Evolutionary conservation across 768 basidiomycete species (phyloP), one percentile per base, ranked within the genome.

Genomic region (Leccinum uliginosum): DNA sequence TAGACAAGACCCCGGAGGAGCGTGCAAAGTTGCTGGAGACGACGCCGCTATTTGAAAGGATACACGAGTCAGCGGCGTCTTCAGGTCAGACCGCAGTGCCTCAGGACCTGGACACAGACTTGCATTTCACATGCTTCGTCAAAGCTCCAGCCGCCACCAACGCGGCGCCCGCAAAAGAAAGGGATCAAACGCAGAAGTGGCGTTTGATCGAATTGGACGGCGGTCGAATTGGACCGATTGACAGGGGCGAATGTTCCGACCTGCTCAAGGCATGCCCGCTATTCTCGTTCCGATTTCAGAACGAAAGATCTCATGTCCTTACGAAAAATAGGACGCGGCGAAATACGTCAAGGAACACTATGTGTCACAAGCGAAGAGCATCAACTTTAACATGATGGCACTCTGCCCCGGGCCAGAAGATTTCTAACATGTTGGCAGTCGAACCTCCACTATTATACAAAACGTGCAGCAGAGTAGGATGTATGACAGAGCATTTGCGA

Each of bases 121-220:
- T 92, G 8, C 95, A 97, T 72, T 98, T 95, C 61, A 90, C 89
- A 1, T 86, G 87, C 64, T 98, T 97, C 64, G 83, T 97, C 32
- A 78, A 80, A 56, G 89, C 89, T 0, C 83, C 85, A 1, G 75
- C 72, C 30, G 67, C 75, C 40, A n/a, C 38, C 38, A 21, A 43
- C 19, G 40, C 19, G 40, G 35, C 7, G 7, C 35, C 35, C 35
- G 4, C 40, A 43, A 43, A 21, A 17, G 35, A 35, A 43, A 59
- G 44, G 54, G 69, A 19, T 56, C 15, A 30, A 61, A 65, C 10
- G 59, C 71, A 59, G 62, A 65, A 34, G 65, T 66, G 59, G 72
- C 78, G 87, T 47, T 70, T 97, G 7, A 74, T 96, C 46, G 95
- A 97, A 70, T 75, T 98, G 48, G 93, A 97, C 72, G 94, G 94